A percentile compares a stretch with the other conserved stretches of the same genome.
Evolutionary conservation across 139 green algal genomes (phyloP).

Genomic region (Closterium sp.): DNA sequence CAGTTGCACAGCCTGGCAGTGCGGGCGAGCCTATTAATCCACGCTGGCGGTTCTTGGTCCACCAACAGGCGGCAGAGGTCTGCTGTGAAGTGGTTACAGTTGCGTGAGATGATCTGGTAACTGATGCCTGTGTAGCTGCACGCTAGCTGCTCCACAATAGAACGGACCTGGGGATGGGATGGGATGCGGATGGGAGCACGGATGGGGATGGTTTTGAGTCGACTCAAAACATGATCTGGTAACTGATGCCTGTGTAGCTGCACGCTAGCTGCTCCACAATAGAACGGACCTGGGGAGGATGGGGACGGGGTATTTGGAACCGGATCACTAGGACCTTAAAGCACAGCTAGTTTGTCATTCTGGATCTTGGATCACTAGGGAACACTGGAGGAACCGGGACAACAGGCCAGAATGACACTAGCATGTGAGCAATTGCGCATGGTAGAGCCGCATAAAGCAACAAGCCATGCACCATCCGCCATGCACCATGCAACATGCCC

Average conservation of each 20-base stretch:
- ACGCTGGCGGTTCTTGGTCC: slow-evolving; percentile 64
- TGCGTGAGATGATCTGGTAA: slow-evolving; percentile 85
- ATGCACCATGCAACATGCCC: background rate
- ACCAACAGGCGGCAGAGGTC: slow-evolving; percentile 71
- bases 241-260: too few relatives aligned
- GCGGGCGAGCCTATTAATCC: slow-evolving; percentile 53
- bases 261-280: too few relatives aligned
- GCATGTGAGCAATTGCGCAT: background rate
- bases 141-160: background rate
- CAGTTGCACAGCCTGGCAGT: slow-evolving; percentile 46
- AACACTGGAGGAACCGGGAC: too few relatives aligned
- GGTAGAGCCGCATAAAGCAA: background rate
- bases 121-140: slow-evolving; percentile 68
- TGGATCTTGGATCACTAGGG: too few relatives aligned
- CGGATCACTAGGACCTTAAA: too few relatives aligned
- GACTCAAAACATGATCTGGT: too few relatives aligned
- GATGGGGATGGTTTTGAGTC: too few relatives aligned
- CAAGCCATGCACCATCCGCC: too few relatives aligned
- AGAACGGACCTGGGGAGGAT: too few relatives aligned
- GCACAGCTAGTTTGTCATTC: too few relatives aligned
- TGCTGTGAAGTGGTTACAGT: slow-evolving; percentile 86
- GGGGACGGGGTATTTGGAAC: too few relatives aligned
- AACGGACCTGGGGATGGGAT: background rate
- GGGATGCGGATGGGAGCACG: too few relatives aligned
- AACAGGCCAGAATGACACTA: background rate